Evolutionary conservation across 2,329 filamentous ascomycete genomes (phyloP), one percentile per base, ranked within the genome.

Genomic region (Fusarium torreyae): DNA sequence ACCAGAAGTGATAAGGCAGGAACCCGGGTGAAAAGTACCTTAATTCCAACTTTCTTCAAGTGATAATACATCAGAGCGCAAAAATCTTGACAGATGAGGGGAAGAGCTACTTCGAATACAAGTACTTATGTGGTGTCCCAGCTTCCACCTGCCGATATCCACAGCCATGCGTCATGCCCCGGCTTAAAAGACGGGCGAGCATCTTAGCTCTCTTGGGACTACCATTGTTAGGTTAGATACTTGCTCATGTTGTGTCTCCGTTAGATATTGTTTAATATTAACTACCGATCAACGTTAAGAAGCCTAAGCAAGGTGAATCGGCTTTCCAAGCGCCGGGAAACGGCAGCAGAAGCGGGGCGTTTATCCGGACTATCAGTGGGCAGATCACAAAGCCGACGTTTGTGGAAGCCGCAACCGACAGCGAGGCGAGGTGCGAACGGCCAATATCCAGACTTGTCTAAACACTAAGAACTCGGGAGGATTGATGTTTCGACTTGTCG

Each of bases 81-180:
- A 17, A 20, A 44, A 18, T 8, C 22, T 8, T 8, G 15, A 9
- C 11, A 33, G 34, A 18, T 57, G 51, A 65, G 61, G 63, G 57
- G 49, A 42, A 57, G 39, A 39, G 28, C 34, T 62, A 65, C 62
- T 36, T 55, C 3, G 13, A 17, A 10, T 4, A 6, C 10, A 50
- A 56, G 69, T 68, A 65, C 48, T 36, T 20, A 17, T 15, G 42
- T 51, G n/a, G 31, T 24, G 42, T 28, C n/a, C 43, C 51, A 72
- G 57, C 40, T 61, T 53, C 57, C 53, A 66, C 68, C 63, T 68
- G 54, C 46, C 57, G 51, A 63, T 52, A 62, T 63, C 61, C 46
- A 52, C 52, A 68, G 28, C 33, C 53, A 58, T 59, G 52, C 49
- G 54, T 66, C 55, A 39, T 49, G 46, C 57, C 48, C 61, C 52